Evolutionary conservation across 1,139 yeast genomes (phyloP), one percentile per base, ranked within the genome.

Genomic region (Torulaspora pretoriensis): DNA sequence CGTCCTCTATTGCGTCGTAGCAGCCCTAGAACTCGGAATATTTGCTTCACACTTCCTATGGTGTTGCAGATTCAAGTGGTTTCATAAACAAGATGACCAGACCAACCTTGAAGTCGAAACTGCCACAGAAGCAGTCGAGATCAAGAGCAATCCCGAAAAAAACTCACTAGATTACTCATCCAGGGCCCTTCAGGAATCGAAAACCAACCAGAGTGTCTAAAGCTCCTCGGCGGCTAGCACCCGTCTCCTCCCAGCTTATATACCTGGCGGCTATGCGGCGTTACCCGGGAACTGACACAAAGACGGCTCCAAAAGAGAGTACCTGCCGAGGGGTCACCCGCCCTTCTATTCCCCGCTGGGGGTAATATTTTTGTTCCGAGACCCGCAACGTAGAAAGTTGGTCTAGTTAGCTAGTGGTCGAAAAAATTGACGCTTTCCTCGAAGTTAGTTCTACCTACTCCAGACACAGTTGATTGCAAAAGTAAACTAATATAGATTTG

Each of bases 1-100:
- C 52, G 72, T 83, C 0, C 70, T 89, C 37, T 90, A 89, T 61
- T 75, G 79, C 8, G 70, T 87, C 19, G 88, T 90, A 40, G 74
- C 88, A 13, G 79, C 68, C 0, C 61, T 89, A 59, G 97, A 90
- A 60, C 49, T 80, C 2, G 97, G 97, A 0, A 86, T 90, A 24
- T 80, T 85, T 54, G 35, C 69, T 0, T 77, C 87, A 46, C 96
- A 88, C 43, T 56, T 72, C 12, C 68, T 83, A 7, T 89, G 96
- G 96, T 75, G 78, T 58, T 49, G 81, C 25, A 68, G 87, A 45
- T 74, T 77, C 51, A 74, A 65, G 46, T 61, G 67, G 63, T 61
- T 68, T 23, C 24, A 13, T 12, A 34, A 23, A 28, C 37, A 14
- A 7, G 9, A 26, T 5, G 42, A 25, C 10, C 40, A 34, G 22